Percentiles rank a stretch among this genome's conserved stretches.
Conservation (phyloP, 345 rosid genomes). For the Eucalyptus pauciflora region DNA sequence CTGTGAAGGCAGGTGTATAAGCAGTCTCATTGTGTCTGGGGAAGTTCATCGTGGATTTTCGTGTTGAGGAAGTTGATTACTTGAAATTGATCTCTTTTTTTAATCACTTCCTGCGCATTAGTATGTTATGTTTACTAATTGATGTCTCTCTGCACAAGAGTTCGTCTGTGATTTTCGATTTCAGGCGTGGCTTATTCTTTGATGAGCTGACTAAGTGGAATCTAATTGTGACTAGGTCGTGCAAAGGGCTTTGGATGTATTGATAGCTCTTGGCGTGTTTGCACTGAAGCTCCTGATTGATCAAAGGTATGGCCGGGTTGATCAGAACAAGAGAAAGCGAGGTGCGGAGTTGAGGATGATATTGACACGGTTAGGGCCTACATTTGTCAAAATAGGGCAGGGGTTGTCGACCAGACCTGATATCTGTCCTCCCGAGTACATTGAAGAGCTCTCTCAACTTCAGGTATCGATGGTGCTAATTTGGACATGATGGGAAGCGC, state of each 20-base stretch:
- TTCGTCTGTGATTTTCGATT: neutral
- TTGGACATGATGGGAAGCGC: neutral
- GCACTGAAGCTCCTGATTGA: conserved; percentile 53
- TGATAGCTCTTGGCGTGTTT: conserved; percentile 54
- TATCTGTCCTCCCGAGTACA: conserved; percentile 85
- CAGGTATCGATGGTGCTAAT: conserved; percentile 33
- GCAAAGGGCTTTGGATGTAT: conserved; percentile 60
- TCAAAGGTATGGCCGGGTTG: conserved; percentile 38
- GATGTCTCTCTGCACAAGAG: neutral
- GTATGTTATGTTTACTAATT: neutral
- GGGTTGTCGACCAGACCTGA: conserved; percentile 93
- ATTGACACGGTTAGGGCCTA: conserved; percentile 79
- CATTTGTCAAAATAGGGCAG: conserved; percentile 93
- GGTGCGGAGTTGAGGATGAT: conserved; percentile 53
- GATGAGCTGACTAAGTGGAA: neutral
- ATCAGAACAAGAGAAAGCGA: conserved; percentile 58
- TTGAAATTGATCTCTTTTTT: neutral
- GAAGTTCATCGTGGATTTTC: neutral
- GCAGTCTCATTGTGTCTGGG: neutral
- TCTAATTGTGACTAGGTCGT: conserved; percentile 25
- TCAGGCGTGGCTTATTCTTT: neutral
- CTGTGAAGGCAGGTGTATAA: neutral
- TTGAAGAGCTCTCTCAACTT: conserved; percentile 79
- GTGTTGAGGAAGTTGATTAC: neutral
- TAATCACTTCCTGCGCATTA: neutral